A percentile compares a stretch with the other conserved stretches of the same genome.
phyloP scores from a whole-genome alignment of 2,329 filamentous ascomycete genomes.

The Fusarium sp. region DNA sequence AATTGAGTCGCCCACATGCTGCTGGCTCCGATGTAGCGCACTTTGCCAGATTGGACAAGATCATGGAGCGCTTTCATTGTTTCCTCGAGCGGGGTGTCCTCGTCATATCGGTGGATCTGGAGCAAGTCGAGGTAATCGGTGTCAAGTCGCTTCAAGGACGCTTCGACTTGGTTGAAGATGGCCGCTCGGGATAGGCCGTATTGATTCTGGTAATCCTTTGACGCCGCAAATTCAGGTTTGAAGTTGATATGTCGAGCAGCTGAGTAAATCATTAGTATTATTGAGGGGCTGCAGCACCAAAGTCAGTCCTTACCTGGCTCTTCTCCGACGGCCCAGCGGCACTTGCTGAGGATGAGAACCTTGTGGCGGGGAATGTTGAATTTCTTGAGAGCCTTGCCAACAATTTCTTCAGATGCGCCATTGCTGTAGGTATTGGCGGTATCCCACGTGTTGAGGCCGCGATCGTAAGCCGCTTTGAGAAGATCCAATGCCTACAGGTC shows the following conservation, averaged over 20 bases:
- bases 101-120: slow-evolving; percentile 66
- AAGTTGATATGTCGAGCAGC: slow-evolving; percentile 28
- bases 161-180: slow-evolving; percentile 43
- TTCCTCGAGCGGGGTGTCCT: slow-evolving; percentile 64
- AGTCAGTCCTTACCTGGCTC: slow-evolving; percentile 12
- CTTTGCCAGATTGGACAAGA: slow-evolving; percentile 69
- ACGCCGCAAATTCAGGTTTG: slow-evolving; percentile 23
- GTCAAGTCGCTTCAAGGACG: slow-evolving; percentile 41
- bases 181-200: slow-evolving; percentile 38
- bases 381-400: slow-evolving; percentile 37
- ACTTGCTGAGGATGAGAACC: slow-evolving; percentile 36
- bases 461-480: slow-evolving; percentile 41
- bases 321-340: slow-evolving; percentile 38
- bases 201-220: slow-evolving; percentile 45
- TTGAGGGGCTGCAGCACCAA: rapidly evolving
- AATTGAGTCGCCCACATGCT: slow-evolving; percentile 64
- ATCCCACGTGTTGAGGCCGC: slow-evolving; percentile 39
- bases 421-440: slow-evolving; percentile 41
- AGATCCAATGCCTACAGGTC: slow-evolving; percentile 12
- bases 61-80: slow-evolving; percentile 72
- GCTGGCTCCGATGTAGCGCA: slow-evolving; percentile 67
- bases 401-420: slow-evolving; percentile 28
- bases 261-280: background rate
- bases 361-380: slow-evolving; percentile 37
- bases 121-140: slow-evolving; percentile 68